Base-by-base conservation (phyloP, 108 stramenopile species). In the Skeletonema potamos region DNA sequence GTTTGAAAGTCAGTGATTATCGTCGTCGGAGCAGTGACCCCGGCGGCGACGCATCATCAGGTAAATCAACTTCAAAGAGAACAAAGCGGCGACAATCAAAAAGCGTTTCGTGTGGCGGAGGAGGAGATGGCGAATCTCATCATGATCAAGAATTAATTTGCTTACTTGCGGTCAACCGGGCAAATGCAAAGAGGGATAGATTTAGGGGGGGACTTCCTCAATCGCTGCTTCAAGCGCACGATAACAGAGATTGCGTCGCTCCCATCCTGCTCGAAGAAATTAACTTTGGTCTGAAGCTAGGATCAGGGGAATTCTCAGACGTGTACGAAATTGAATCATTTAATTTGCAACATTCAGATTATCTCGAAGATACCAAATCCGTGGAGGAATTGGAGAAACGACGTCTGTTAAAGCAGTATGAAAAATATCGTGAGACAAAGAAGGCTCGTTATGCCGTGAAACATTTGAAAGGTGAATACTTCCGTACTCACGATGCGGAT, bases 231-330 rank as follows among this genome's bases (percentile, higher is more conserved):
- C 36, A 59, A 34, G 9, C 58, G 2, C 32, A 59, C 28, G 27
- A 66, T 17, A 28, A 48, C 17, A 12, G n/a, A 66, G 65, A 74
- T 51, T 46, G 41, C 43, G 55, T 74, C 26, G 73, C 73, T 33
- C 73, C 73, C 0, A 88, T 92, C 63, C 73, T 79, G 27, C 67
- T 65, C 13, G 57, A 55, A 17, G 91, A 92, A 43, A 82, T 92
- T 8, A 64, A 79, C 27, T 37, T 88, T 11, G 91, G 91, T 4
- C 81, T 79, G 17, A 69, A 86, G 51, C 63, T 92, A 2, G 91
- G 91, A 0, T 64, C 67, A 1, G 91, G 91, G 17, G 88, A 88
- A n/a, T 92, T 86, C 74, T 85, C 85, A 27, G 74, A 89, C 44
- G 88, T 92, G 8, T 89, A 76, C 58, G 91, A 92, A 77, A 70